These are phyloP conservation scores for Amanita fuliginea DNA, from an alignment of 768 basidiomycete genomes.

Conservation along the genomic window DNA sequence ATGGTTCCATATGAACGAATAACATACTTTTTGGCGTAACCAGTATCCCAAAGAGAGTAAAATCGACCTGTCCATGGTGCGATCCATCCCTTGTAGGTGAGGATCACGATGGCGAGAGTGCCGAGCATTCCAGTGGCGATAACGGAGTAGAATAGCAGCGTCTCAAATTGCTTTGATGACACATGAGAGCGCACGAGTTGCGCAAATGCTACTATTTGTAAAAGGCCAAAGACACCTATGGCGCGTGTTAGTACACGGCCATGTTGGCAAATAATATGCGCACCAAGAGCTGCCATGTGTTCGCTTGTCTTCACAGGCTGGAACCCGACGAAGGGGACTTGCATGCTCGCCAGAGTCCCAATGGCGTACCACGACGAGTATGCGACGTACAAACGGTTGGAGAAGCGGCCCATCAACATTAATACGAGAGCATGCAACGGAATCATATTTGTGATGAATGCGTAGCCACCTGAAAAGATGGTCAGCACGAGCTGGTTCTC, in stretches of 20 bases:
- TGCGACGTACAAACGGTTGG: slow-evolving; percentile 82
- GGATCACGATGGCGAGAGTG: slow-evolving; percentile 55
- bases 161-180: slow-evolving; percentile 86
- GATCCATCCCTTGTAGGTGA: slow-evolving; percentile 92
- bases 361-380: slow-evolving; percentile 98
- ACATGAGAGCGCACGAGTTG: slow-evolving; percentile 84
- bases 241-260: slow-evolving; percentile 3
- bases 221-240: slow-evolving; percentile 84
- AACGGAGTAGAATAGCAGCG: slow-evolving; percentile 60
- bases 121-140: slow-evolving; percentile 65
- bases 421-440: slow-evolving; percentile 93
- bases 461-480: slow-evolving; percentile 69
- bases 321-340: slow-evolving; percentile 99
- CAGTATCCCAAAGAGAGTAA: slow-evolving; percentile 99
- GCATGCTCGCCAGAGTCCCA: slow-evolving; percentile 96
- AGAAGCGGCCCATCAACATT: slow-evolving; percentile 93
- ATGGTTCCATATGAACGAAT: slow-evolving; percentile 1
- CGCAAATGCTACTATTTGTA: slow-evolving; percentile 92
- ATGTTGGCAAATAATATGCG: slow-evolving; percentile 8
- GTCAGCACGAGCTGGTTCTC: slow-evolving; percentile 4
- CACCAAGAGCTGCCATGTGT: slow-evolving; percentile 97
- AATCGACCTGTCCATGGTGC: slow-evolving; percentile 99
- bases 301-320: slow-evolving; percentile 96
- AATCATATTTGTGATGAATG: slow-evolving; percentile 99
- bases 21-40: slow-evolving; percentile 90